Evolutionary conservation across 1,284 basidiomycete species (phyloP).

Genomic region (Coniophora puteana): DNA sequence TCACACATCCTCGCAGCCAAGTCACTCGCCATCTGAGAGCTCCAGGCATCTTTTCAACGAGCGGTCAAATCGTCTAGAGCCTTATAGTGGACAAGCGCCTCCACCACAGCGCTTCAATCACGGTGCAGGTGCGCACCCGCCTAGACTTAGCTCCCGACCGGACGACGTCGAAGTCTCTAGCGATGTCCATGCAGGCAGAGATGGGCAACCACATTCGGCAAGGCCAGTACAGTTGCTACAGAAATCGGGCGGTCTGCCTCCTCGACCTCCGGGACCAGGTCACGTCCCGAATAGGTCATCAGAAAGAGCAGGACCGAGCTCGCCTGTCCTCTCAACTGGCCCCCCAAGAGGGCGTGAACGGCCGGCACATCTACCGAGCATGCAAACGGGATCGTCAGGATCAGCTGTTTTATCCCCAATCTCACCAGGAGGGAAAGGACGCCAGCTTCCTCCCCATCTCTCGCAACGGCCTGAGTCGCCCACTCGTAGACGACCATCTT

Average conservation of each 20-base stretch:
- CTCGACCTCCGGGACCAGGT: conserved; percentile 18
- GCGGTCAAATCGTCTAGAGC: conserved; percentile 80
- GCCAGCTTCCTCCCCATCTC: conserved; percentile 47
- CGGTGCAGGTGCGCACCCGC: no score
- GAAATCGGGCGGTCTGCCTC: conserved; percentile 31
- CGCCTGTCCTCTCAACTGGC: conserved; percentile 1
- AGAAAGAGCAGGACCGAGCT: no score
- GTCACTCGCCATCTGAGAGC: conserved; percentile 48
- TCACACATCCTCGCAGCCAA: conserved; percentile 36
- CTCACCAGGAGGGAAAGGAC: conserved; percentile 30
- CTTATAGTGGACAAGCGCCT: conserved; percentile 46
- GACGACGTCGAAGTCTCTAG: no score
- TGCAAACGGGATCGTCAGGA: conserved; percentile 45
- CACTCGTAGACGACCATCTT: conserved; percentile 33
- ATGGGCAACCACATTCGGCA: conserved; percentile 38
- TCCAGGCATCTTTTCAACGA: conserved; percentile 86
- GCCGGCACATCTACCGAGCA: conserved; percentile 23
- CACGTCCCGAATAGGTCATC: not conserved
- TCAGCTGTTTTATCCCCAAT: conserved; percentile 37
- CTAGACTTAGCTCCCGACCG: no score
- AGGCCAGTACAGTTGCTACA: conserved; percentile 47
- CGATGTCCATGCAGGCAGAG: conserved; percentile 40
- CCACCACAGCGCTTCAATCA: no score
- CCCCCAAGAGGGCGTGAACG: conserved; percentile 24
- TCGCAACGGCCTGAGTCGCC: conserved; percentile 25